Evolutionary conservation across 2,329 filamentous ascomycete species (phyloP).

Genomic region (Verticillium isaacii): DNA sequence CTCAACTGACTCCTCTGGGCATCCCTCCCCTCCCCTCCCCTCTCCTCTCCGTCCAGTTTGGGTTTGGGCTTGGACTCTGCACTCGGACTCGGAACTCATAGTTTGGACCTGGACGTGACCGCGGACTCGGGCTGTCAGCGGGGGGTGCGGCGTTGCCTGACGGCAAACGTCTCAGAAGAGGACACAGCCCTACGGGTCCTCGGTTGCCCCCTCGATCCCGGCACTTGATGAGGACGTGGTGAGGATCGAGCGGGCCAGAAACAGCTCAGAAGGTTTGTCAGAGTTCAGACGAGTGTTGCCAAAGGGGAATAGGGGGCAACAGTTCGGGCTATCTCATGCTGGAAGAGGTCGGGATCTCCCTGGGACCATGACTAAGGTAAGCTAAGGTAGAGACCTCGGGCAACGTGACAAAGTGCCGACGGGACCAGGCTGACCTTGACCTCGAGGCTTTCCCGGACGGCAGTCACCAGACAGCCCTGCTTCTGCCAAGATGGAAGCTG

Average conservation of each 20-base stretch:
- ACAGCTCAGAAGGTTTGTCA: not conserved
- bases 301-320: not conserved
- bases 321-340: not conserved
- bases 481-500: not conserved
- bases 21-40: not conserved
- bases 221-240: not conserved
- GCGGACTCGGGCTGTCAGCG: not conserved
- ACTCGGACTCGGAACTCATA: not conserved
- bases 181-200: not conserved
- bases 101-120: not conserved
- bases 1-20: not conserved
- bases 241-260: not conserved
- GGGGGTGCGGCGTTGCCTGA: not conserved
- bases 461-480: not conserved
- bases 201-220: not conserved
- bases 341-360: not conserved
- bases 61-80: not conserved
- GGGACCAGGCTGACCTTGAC: not conserved
- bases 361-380: not conserved
- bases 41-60: not conserved
- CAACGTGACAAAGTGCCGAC: not conserved
- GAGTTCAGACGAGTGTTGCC: not conserved
- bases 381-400: not conserved
- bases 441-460: not conserved
- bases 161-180: not conserved